phyloP scores from a whole-genome alignment of 768 basidiomycete species.

The Psilocybe subaeruginosa region DNA sequence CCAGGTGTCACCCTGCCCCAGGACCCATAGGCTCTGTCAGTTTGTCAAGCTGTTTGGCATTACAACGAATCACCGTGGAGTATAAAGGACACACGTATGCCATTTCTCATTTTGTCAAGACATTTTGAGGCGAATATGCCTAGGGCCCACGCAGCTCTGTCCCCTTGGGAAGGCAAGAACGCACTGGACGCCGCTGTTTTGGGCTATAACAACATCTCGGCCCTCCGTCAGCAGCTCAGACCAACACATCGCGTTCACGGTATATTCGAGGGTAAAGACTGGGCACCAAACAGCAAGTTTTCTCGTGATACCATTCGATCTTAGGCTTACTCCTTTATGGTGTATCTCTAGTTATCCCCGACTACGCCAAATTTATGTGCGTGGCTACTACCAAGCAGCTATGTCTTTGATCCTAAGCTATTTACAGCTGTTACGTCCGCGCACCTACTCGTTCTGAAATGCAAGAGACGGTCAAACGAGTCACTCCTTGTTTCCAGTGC shows the following conservation, averaged over 20 bases:
- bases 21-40: slow-evolving; percentile 73
- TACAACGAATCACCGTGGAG: slow-evolving; percentile 62
- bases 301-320: background rate
- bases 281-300: slow-evolving; percentile 70
- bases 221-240: slow-evolving; percentile 79
- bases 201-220: slow-evolving; percentile 79
- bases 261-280: slow-evolving; percentile 73
- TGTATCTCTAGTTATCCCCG: slow-evolving; percentile 70
- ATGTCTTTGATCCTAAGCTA: background rate
- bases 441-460: slow-evolving; percentile 70
- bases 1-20: slow-evolving; percentile 82
- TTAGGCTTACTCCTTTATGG: background rate
- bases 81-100: slow-evolving; percentile 75
- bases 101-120: background rate
- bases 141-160: slow-evolving; percentile 78
- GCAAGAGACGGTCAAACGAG: slow-evolving; percentile 56
- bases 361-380: slow-evolving; percentile 74
- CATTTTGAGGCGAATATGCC: background rate
- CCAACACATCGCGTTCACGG: slow-evolving; percentile 83
- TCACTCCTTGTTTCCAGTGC: slow-evolving; percentile 75
- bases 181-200: slow-evolving; percentile 88
- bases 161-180: slow-evolving; percentile 86
- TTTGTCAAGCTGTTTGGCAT: slow-evolving; percentile 64
- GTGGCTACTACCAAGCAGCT: slow-evolving; percentile 20
- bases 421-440: slow-evolving; percentile 67